A percentile compares a stretch with the other conserved stretches of the same genome.
Evolutionary conservation across 2,329 filamentous ascomycete genomes (phyloP).

Genomic region (Fusarium nurragi): DNA sequence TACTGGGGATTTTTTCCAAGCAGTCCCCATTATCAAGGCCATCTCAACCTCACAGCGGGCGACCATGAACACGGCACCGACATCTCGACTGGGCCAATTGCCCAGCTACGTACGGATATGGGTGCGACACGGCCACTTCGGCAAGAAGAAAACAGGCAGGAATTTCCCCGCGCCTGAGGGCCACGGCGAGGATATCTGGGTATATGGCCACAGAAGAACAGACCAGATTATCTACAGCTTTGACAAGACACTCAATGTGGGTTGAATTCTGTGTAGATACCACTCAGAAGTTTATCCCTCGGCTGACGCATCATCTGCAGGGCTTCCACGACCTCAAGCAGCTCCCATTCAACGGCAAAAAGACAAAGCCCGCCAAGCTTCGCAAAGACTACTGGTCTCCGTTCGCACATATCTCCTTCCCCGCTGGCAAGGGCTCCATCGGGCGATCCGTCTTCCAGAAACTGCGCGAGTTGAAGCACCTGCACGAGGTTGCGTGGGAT

Average conservation of each 20-base stretch:
- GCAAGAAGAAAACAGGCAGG: constrained; percentile 35
- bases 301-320: constrained; percentile 35
- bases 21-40: constrained; percentile 31
- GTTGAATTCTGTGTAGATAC: constrained; percentile 28
- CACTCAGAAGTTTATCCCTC: neutral
- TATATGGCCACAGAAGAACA: constrained; percentile 61
- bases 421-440: constrained; percentile 59
- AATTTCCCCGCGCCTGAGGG: constrained; percentile 48
- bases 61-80: constrained; percentile 52
- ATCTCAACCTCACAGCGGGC: constrained; percentile 38
- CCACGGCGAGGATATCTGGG: constrained; percentile 67
- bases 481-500: constrained; percentile 71
- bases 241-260: constrained; percentile 56
- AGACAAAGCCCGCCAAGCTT: constrained; percentile 68
- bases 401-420: constrained; percentile 68
- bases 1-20: constrained; percentile 35
- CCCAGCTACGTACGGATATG: constrained; percentile 54
- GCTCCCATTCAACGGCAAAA: constrained; percentile 73
- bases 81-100: constrained; percentile 54
- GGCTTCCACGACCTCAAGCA: constrained; percentile 61
- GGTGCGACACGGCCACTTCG: constrained; percentile 52
- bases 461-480: constrained; percentile 70
- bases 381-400: constrained; percentile 75
- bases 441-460: constrained; percentile 70
- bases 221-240: constrained; percentile 65